These are phyloP conservation scores for Piper betle DNA, from an alignment of 164 flowering plant genomes.

Conservation along the genomic window DNA sequence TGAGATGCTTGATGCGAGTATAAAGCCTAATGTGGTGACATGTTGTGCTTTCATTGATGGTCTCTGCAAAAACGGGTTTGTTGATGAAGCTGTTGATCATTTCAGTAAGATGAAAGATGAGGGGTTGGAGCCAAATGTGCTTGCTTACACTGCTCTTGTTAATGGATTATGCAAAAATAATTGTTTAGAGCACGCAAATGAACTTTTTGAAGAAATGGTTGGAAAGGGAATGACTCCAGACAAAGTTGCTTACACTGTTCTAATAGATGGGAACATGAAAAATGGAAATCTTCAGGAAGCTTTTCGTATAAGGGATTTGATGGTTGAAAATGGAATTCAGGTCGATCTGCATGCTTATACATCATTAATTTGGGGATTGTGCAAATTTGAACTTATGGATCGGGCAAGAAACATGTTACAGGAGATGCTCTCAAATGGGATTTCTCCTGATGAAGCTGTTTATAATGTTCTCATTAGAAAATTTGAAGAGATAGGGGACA, in stretches of 20 bases:
- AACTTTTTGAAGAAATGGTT: conserved; percentile 51
- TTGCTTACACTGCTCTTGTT: conserved; percentile 57
- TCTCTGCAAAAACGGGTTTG: conserved; percentile 49
- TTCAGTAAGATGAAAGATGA: conserved; percentile 32
- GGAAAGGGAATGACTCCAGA: conserved; percentile 45
- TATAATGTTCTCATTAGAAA: conserved; percentile 42
- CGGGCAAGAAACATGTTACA: conserved; percentile 38
- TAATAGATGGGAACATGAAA: conserved; percentile 66
- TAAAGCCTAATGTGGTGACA: conserved; percentile 49
- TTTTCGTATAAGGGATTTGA: conserved; percentile 32
- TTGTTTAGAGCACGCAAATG: conserved; percentile 38
- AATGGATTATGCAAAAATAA: conserved; percentile 58
- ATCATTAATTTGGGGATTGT: conserved; percentile 54
- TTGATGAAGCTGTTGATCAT: conserved; percentile 44
- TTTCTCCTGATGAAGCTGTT: conserved; percentile 58
- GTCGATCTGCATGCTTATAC: conserved; percentile 64
- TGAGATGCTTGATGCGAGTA: conserved; percentile 44
- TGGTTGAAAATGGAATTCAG: conserved; percentile 47
- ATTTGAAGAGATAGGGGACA: conserved; percentile 36
- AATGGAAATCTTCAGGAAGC: conserved; percentile 54
- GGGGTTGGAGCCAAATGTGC: conserved; percentile 48
- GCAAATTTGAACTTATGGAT: conserved; percentile 30
- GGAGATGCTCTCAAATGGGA: conserved; percentile 64
- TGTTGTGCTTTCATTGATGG: conserved; percentile 66
- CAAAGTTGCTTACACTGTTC: conserved; percentile 46